Evolutionary conservation across 2,329 filamentous ascomycete species (phyloP).

Genomic region (Clarireedia monteithiana): DNA sequence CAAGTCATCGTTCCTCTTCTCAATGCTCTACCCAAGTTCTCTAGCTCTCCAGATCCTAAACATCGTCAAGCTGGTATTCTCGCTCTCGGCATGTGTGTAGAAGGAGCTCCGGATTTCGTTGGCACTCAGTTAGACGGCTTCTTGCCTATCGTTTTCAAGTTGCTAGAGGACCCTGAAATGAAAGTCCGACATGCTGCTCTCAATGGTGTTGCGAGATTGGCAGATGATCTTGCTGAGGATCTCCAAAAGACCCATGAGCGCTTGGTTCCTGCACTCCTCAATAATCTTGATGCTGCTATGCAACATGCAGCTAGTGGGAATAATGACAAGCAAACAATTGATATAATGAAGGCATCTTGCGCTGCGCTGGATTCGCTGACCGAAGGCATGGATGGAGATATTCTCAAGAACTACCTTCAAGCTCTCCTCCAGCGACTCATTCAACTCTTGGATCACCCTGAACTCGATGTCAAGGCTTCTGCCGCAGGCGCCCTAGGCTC

Average conservation of each 20-base stretch:
- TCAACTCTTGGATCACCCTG: constrained; percentile 72
- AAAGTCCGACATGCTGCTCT: constrained; percentile 82
- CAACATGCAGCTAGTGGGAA: constrained; percentile 39
- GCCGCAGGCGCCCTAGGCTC: constrained; percentile 86
- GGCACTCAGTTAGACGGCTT: constrained; percentile 84
- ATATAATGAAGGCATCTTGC: constrained; percentile 84
- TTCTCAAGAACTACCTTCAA: constrained; percentile 73
- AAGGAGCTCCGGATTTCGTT: constrained; percentile 95
- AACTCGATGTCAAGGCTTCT: constrained; percentile 83
- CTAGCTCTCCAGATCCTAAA: constrained; percentile 64
- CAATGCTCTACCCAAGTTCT: constrained; percentile 76
- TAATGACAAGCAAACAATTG: constrained; percentile 65
- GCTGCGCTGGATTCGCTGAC: constrained; percentile 87
- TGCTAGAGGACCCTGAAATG: constrained; percentile 77
- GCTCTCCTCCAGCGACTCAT: constrained; percentile 81
- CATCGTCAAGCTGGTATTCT: constrained; percentile 87
- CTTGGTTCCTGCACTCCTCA: constrained; percentile 75
- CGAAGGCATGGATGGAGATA: constrained; percentile 71
- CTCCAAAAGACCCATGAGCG: constrained; percentile 77
- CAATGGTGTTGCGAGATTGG: constrained; percentile 79
- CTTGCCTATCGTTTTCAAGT: constrained; percentile 73
- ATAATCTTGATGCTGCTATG: constrained; percentile 77
- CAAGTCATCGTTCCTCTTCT: constrained; percentile 92
- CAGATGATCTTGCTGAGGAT: constrained; percentile 89
- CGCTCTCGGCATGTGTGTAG: constrained; percentile 86